A percentile compares a stretch with the other conserved stretches of the same genome.
Evolutionary conservation across 177 flowering plant species (phyloP).

Genomic region (Vitis hybrid): DNA sequence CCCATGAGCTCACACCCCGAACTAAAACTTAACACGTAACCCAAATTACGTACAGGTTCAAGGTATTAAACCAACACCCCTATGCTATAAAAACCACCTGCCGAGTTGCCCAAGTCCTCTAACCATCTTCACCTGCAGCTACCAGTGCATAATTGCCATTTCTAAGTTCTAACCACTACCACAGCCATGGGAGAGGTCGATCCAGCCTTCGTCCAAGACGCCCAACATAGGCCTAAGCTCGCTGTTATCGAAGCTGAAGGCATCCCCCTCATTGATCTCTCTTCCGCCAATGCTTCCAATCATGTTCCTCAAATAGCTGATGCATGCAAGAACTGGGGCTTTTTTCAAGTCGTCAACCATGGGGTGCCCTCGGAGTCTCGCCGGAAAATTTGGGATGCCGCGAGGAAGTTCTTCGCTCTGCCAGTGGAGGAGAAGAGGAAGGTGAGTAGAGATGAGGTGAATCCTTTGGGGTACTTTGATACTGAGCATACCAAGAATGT

Average conservation of each 20-base stretch:
- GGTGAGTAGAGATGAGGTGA: slow-evolving; percentile 47
- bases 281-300: slow-evolving; percentile 2
- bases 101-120: too few relatives aligned
- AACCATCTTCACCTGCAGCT: too few relatives aligned
- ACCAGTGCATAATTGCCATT: too few relatives aligned
- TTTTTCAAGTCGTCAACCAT: slow-evolving; percentile 73
- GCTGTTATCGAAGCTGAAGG: slow-evolving; percentile 11
- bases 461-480: slow-evolving; percentile 49
- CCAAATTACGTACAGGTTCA: too few relatives aligned
- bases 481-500: slow-evolving; percentile 60
- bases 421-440: slow-evolving; percentile 53
- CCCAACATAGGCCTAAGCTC: too few relatives aligned
- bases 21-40: too few relatives aligned
- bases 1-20: too few relatives aligned
- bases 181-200: slow-evolving; percentile 48
- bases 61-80: too few relatives aligned
- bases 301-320: slow-evolving; percentile 36
- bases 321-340: slow-evolving; percentile 67
- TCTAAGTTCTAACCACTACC: too few relatives aligned
- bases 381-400: slow-evolving; percentile 20
- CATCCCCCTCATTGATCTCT: slow-evolving; percentile 54
- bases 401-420: slow-evolving; percentile 46
- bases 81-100: too few relatives aligned
- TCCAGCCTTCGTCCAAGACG: slow-evolving; percentile 46
- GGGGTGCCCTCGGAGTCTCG: slow-evolving; percentile 44